phyloP scores from a whole-genome alignment of 2,329 filamentous ascomycete species.

The Colletotrichum salicis region DNA sequence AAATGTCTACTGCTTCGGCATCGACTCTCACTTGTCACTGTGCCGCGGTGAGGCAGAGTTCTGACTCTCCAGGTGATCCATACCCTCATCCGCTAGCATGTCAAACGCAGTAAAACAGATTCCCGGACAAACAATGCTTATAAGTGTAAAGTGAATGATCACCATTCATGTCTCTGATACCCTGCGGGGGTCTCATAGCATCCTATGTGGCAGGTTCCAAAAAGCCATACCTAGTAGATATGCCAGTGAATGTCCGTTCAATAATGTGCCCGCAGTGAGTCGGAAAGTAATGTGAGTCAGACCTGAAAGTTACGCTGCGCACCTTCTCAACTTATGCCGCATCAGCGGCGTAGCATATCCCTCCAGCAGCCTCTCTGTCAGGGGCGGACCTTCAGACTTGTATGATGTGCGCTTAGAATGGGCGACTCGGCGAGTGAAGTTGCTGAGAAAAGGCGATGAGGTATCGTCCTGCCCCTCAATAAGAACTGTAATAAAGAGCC shows the following conservation, averaged over 20 bases:
- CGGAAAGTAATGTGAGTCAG: neutral
- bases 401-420: too few relatives aligned
- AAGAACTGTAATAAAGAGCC: neutral
- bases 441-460: neutral
- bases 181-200: too few relatives aligned
- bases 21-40: neutral
- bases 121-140: neutral
- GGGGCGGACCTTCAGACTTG: too few relatives aligned
- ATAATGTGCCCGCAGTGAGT: neutral
- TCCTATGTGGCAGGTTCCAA: neutral
- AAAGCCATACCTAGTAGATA: neutral
- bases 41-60: neutral
- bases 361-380: neutral
- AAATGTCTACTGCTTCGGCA: neutral
- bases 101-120: constrained; percentile 13
- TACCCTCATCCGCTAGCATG: neutral
- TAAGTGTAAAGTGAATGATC: neutral
- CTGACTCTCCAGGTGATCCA: neutral
- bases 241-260: neutral
- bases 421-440: too few relatives aligned
- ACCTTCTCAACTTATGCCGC: neutral
- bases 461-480: neutral
- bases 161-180: neutral
- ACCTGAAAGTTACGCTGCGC: neutral
- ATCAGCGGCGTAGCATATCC: neutral